phyloP scores from a whole-genome alignment of 2,329 filamentous ascomycete genomes.

The Orbilia oligospora region DNA sequence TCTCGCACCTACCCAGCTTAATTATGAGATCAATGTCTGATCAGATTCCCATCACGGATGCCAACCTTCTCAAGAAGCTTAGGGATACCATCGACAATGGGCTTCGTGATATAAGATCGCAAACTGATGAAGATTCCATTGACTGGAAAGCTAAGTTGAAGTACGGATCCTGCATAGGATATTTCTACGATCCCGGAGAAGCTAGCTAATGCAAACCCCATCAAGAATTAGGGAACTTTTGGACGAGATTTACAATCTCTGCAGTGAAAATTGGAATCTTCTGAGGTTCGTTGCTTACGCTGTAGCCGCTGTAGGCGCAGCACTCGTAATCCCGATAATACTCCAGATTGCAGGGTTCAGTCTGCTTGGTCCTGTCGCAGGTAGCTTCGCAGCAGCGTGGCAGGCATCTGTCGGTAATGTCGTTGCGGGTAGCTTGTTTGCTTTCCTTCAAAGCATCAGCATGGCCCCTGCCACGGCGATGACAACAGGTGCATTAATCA shows the following conservation, averaged over 20 bases:
- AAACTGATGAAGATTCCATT: neutral
- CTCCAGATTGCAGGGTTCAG: slow-evolving; percentile 51
- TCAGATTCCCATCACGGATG: slow-evolving; percentile 8
- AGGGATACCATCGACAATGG: neutral
- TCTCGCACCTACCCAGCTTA: neutral
- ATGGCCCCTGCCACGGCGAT: slow-evolving; percentile 26
- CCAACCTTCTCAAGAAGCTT: neutral
- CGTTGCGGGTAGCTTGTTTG: slow-evolving; percentile 49
- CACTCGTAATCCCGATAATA: slow-evolving; percentile 33
- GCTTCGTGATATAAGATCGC: neutral
- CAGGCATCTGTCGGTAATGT: slow-evolving; percentile 46
- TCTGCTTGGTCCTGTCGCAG: slow-evolving; percentile 26
- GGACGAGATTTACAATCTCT: slow-evolving; percentile 22
- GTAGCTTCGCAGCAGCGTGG: slow-evolving; percentile 34
- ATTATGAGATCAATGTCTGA: neutral
- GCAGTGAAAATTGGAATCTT: slow-evolving; percentile 25
- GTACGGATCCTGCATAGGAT: neutral
- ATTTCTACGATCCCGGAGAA: neutral
- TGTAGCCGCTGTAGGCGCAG: neutral
- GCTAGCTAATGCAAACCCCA: neutral
- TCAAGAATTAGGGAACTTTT: slow-evolving; percentile 18
- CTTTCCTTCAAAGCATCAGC: slow-evolving; percentile 39
- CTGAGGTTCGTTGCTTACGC: slow-evolving; percentile 34
- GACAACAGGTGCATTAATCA: slow-evolving; percentile 30
- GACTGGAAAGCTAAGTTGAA: slow-evolving; percentile 11